A percentile compares a stretch with the other conserved stretches of the same genome.
Evolutionary conservation across 192 early-diverging fungal genomes (phyloP).

Genomic region (Thoreauomyces humboldtii): DNA sequence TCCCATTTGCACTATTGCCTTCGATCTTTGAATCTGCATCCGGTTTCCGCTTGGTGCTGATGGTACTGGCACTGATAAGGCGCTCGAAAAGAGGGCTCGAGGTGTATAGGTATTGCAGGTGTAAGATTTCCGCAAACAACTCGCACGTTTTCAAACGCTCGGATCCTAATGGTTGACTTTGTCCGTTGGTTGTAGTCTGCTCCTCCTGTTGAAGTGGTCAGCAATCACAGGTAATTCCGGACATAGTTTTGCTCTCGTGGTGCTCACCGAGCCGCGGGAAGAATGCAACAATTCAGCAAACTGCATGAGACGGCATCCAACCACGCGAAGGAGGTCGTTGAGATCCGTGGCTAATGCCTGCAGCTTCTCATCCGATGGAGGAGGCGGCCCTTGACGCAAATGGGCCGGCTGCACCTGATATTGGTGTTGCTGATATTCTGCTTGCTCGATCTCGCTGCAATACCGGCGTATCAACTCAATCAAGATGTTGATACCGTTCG

Average conservation of each 20-base stretch:
- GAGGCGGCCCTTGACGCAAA: constrained; percentile 21
- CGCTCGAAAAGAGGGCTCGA: constrained; percentile 56
- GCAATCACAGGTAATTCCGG: no score
- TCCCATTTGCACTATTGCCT: not conserved
- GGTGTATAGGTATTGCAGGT: constrained; percentile 66
- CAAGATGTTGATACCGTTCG: constrained; percentile 92
- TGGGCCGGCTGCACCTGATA: constrained; percentile 39
- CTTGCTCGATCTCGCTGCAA: constrained; percentile 71
- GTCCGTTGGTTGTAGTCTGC: no score
- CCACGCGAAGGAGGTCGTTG: constrained; percentile 83
- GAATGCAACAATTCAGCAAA: constrained; percentile 71
- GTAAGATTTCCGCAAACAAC: constrained; percentile 95
- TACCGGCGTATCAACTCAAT: constrained; percentile 97
- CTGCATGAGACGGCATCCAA: constrained; percentile 73
- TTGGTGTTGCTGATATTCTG: constrained; percentile 58
- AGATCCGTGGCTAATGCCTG: constrained; percentile 65
- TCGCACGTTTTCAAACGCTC: constrained; percentile 95
- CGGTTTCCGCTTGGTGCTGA: constrained; percentile 5
- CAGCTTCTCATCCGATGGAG: constrained; percentile 48
- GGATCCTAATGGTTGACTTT: constrained; percentile 85
- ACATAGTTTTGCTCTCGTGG: no score
- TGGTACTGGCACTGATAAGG: no score
- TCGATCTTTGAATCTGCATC: constrained; percentile 15
- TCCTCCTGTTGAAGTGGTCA: no score
- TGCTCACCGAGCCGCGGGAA: constrained; percentile 68